phyloP scores from a whole-genome alignment of 2,329 filamentous ascomycete species.

The Alternaria triticimaculans region DNA sequence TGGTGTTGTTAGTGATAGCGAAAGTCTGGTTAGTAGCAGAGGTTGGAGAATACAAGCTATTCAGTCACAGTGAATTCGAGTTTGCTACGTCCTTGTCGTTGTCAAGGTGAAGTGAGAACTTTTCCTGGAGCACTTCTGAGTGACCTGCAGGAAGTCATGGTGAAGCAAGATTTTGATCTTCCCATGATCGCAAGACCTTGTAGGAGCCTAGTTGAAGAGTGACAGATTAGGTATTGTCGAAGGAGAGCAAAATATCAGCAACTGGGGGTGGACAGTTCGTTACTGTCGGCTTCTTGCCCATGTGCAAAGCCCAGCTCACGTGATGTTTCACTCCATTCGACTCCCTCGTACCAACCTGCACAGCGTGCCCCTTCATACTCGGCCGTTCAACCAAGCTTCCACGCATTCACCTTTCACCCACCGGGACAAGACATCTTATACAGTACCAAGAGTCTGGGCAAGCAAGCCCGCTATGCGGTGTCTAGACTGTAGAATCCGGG shows the following conservation, averaged over 20 bases:
- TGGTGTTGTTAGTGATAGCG: neutral
- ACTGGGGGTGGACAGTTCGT: neutral
- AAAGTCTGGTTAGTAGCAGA: neutral
- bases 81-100: neutral
- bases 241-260: too few species aligned
- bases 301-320: neutral
- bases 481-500: slow-evolving; percentile 17
- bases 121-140: neutral
- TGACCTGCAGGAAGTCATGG: neutral
- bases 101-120: neutral
- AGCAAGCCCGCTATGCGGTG: slow-evolving; percentile 2
- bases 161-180: neutral
- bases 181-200: neutral
- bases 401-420: slow-evolving; percentile 23
- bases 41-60: neutral
- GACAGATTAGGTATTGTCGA: too few species aligned
- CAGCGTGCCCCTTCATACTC: slow-evolving; percentile 6
- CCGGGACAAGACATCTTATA: slow-evolving; percentile 35
- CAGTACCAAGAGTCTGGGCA: slow-evolving; percentile 26
- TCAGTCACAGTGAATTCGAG: neutral
- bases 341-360: neutral
- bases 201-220: neutral
- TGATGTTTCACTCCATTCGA: neutral
- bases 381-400: slow-evolving; percentile 22
- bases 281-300: neutral